A percentile compares a stretch with the other conserved stretches of the same genome.
phyloP scores from a whole-genome alignment of 2,329 filamentous ascomycete species.

The Colletotrichum orchidophilum region DNA sequence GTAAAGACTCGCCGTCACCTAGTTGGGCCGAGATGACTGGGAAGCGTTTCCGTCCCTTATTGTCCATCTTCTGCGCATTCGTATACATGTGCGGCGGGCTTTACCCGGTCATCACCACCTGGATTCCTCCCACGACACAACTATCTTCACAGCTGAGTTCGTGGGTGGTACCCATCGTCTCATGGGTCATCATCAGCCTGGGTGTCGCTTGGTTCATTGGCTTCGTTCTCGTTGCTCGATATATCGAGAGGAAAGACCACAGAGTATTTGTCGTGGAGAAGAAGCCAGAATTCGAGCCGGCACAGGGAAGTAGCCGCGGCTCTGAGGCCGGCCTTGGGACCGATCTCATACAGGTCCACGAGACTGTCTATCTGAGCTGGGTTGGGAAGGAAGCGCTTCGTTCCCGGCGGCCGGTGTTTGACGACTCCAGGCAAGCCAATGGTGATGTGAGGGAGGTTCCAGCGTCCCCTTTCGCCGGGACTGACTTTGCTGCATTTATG shows the following conservation, averaged over 20 bases:
- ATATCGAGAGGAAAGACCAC: slow-evolving; percentile 41
- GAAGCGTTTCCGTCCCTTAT: slow-evolving; percentile 40
- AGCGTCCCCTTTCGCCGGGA: slow-evolving; percentile 24
- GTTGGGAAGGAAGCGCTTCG: slow-evolving; percentile 41
- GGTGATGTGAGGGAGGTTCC: slow-evolving; percentile 1
- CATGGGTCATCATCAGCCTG: slow-evolving; percentile 42
- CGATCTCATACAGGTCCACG: slow-evolving; percentile 47
- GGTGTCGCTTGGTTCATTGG: slow-evolving; percentile 46
- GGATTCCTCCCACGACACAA: slow-evolving; percentile 40
- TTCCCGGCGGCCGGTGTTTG: slow-evolving; percentile 11
- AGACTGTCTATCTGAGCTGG: slow-evolving; percentile 48
- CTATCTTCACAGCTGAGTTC: neutral
- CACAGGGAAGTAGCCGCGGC: slow-evolving; percentile 29
- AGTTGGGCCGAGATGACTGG: slow-evolving; percentile 46
- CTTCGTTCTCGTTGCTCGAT: slow-evolving; percentile 43
- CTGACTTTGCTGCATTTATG: slow-evolving; percentile 30
- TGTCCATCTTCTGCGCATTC: slow-evolving; percentile 43
- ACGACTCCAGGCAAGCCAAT: slow-evolving; percentile 15
- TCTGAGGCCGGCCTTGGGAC: neutral
- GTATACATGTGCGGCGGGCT: slow-evolving; percentile 44
- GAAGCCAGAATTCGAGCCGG: slow-evolving; percentile 45
- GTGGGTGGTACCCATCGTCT: slow-evolving; percentile 44
- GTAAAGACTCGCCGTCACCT: slow-evolving; percentile 27
- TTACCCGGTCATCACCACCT: slow-evolving; percentile 44
- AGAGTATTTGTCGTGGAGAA: slow-evolving; percentile 47